Conservation (phyloP, 2,329 filamentous ascomycete genomes). For the Truncatella angustata region DNA sequence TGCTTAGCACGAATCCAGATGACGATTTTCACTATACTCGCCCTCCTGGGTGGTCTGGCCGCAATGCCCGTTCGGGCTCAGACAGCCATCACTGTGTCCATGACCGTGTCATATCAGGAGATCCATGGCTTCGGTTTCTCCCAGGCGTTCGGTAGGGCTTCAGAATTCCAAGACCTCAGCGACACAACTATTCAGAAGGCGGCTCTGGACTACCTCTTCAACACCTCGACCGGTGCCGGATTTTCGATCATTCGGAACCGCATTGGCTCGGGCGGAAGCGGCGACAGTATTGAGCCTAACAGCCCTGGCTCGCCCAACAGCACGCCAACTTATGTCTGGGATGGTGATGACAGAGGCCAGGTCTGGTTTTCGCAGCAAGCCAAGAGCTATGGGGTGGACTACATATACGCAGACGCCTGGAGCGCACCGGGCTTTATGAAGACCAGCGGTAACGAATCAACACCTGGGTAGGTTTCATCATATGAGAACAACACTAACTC, state of each 20-base stretch:
- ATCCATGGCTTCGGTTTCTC: slow-evolving; percentile 50
- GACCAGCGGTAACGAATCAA: slow-evolving; percentile 36
- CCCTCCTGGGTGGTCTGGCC: too few species aligned
- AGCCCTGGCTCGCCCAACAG: slow-evolving; percentile 40
- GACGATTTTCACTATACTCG: too few species aligned
- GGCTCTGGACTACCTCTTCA: slow-evolving; percentile 45
- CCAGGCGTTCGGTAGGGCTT: slow-evolving; percentile 44
- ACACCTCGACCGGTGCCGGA: slow-evolving; percentile 42
- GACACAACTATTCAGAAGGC: slow-evolving; percentile 27
- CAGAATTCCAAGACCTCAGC: slow-evolving; percentile 36
- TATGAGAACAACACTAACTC: too few species aligned
- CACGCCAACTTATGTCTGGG: slow-evolving; percentile 42
- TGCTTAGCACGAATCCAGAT: too few species aligned
- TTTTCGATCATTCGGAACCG: slow-evolving; percentile 50
- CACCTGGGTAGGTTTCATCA: slow-evolving; percentile 18
- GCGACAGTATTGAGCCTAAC: slow-evolving; percentile 40
- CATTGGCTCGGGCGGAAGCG: slow-evolving; percentile 37
- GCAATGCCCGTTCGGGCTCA: slow-evolving; percentile 14
- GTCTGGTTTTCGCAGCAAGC: slow-evolving; percentile 51
- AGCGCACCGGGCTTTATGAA: slow-evolving; percentile 48
- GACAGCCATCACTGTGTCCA: slow-evolving; percentile 24
- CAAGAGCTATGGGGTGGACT: slow-evolving; percentile 34
- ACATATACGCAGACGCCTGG: slow-evolving; percentile 45
- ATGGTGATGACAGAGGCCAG: slow-evolving; percentile 47
- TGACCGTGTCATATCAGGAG: slow-evolving; percentile 26